Conservation (phyloP, 345 rosid genomes). For the Mercurialis annua region DNA sequence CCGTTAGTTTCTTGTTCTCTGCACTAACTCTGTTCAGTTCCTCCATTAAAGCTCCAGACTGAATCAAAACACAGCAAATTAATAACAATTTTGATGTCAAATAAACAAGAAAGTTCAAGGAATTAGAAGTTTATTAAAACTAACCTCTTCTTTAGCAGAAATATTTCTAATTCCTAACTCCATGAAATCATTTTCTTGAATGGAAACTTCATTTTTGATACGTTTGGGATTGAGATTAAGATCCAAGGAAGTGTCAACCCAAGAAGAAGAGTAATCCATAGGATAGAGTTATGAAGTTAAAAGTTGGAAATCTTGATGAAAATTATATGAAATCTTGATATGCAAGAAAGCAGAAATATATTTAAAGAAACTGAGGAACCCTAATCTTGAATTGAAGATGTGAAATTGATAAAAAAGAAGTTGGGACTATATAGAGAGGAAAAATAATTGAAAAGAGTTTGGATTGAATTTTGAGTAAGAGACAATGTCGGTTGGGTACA, state of each 20-base stretch:
- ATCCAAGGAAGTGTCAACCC: constrained; percentile 31
- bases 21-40: constrained; percentile 73
- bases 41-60: constrained; percentile 58
- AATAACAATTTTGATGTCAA: neutral
- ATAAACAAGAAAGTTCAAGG: neutral
- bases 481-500: constrained; percentile 15
- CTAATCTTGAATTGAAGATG: constrained; percentile 2
- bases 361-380: neutral
- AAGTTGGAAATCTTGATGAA: neutral
- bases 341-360: neutral
- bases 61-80: neutral
- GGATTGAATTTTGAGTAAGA: neutral
- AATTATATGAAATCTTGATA: neutral
- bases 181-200: constrained; percentile 23
- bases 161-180: constrained; percentile 30
- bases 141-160: constrained; percentile 45
- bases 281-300: neutral
- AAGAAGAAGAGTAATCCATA: constrained; percentile 27
- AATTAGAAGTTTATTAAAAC: neutral
- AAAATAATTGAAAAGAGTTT: neutral
- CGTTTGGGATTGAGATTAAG: constrained; percentile 21
- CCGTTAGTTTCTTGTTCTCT: constrained; percentile 84
- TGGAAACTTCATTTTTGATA: neutral
- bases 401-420: neutral
- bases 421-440: neutral